Evolutionary conservation across 2,329 filamentous ascomycete genomes (phyloP).

Genomic region (Fusarium sp.): DNA sequence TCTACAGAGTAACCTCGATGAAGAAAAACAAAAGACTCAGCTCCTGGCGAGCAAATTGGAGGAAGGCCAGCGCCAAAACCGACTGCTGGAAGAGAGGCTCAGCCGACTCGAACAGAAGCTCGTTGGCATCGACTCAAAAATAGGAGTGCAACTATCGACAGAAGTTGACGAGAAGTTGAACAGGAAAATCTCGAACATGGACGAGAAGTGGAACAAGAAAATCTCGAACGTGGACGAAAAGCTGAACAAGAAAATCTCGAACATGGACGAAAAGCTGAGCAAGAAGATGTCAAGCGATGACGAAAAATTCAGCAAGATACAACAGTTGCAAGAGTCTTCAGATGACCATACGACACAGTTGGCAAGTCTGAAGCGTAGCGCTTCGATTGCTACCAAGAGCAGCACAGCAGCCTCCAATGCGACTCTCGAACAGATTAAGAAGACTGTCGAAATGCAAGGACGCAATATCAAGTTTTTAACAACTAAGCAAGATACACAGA

Average conservation of each 20-base stretch:
- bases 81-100: slow-evolving; percentile 33
- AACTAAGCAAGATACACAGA: slow-evolving; percentile 3
- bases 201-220: neutral
- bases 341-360: slow-evolving; percentile 9
- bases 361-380: neutral
- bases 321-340: slow-evolving; percentile 4
- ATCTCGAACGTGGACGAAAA: slow-evolving; percentile 7
- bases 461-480: slow-evolving; percentile 11
- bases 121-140: slow-evolving; percentile 31
- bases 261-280: slow-evolving; percentile 8
- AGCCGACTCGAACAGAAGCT: slow-evolving; percentile 45
- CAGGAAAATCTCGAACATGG: neutral
- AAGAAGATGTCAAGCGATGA: neutral
- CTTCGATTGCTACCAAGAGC: neutral
- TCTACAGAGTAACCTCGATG: slow-evolving; percentile 26
- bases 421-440: neutral
- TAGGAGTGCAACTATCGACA: slow-evolving; percentile 1
- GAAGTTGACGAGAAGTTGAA: slow-evolving; percentile 13
- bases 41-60: slow-evolving; percentile 23
- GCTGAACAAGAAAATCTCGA: neutral
- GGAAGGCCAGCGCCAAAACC: slow-evolving; percentile 15
- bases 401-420: neutral
- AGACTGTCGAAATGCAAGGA: slow-evolving; percentile 16
- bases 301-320: neutral
- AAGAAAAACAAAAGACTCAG: slow-evolving; percentile 29